Percentiles rank a stretch among this genome's conserved stretches.
These are phyloP conservation scores for Phytophthora constricta DNA, from an alignment of 352 stramenopile species.

Conservation along the genomic window DNA sequence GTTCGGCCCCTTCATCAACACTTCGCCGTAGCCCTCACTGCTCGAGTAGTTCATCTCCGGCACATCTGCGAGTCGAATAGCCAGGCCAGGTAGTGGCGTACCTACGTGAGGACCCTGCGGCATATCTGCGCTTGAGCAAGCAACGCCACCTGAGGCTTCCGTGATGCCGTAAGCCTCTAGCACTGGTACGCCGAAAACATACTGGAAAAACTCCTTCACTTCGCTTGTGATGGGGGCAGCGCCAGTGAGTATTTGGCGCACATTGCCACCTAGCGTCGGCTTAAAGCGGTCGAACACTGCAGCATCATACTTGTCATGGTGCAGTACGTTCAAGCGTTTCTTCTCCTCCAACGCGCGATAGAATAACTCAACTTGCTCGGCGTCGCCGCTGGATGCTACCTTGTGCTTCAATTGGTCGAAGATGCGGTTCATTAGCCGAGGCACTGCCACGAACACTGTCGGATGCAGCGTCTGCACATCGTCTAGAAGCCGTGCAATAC, in stretches of 20 bases:
- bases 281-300: constrained; percentile 96
- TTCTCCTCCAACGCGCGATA: constrained; percentile 55
- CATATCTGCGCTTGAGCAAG: constrained; percentile 35
- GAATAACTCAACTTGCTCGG: constrained; percentile 42
- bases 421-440: constrained; percentile 94
- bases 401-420: constrained; percentile 90
- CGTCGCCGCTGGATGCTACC: constrained; percentile 37
- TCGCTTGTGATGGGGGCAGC: constrained; percentile 91
- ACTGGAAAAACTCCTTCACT: constrained; percentile 95
- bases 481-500: constrained; percentile 86
- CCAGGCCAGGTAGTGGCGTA: constrained; percentile 70
- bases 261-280: constrained; percentile 81
- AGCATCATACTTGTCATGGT: constrained; percentile 88
- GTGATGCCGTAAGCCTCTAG: constrained; percentile 96
- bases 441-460: constrained; percentile 91
- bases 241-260: constrained; percentile 93
- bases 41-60: constrained; percentile 95
- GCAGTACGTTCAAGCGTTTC: constrained; percentile 37
- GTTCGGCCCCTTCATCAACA: constrained; percentile 82
- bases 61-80: constrained; percentile 93
- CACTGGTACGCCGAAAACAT: constrained; percentile 91
- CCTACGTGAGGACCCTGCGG: constrained; percentile 89
- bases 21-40: constrained; percentile 58
- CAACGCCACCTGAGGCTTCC: constrained; percentile 60
- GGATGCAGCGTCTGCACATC: constrained; percentile 89